Evolutionary conservation across 306 rosid species (phyloP).

Genomic region (Clitoria ternatea): DNA sequence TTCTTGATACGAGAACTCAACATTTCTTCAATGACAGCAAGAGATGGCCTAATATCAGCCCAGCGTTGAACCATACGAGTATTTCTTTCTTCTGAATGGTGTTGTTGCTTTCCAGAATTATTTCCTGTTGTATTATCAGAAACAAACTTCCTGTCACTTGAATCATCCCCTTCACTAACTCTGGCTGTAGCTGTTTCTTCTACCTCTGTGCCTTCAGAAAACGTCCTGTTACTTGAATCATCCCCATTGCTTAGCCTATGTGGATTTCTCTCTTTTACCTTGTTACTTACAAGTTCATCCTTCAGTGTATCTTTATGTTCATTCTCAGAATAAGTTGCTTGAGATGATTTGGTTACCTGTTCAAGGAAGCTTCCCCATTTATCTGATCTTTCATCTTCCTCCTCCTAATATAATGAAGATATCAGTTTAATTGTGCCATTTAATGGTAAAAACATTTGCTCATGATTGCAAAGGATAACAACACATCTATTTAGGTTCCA

Average conservation of each 20-base stretch:
- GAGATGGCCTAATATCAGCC: constrained; percentile 62
- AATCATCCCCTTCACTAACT: constrained; percentile 30
- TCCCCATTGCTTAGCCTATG: constrained; percentile 37
- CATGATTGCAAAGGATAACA: neutral
- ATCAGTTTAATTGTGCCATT: constrained; percentile 17
- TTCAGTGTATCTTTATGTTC: constrained; percentile 34
- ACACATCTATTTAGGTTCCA: neutral
- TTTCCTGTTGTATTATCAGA: constrained; percentile 36
- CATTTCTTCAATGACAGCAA: constrained; percentile 54
- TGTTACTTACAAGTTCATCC: constrained; percentile 40
- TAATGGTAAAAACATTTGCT: constrained; percentile 1
- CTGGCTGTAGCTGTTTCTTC: constrained; percentile 19
- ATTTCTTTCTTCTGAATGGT: constrained; percentile 45
- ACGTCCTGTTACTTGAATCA: constrained; percentile 22
- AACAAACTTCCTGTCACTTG: constrained; percentile 33
- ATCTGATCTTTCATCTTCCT: constrained; percentile 75
- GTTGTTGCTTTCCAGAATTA: constrained; percentile 39
- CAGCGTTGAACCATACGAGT: constrained; percentile 45
- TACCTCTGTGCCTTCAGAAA: constrained; percentile 31
- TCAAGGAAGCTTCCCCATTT: constrained; percentile 78
- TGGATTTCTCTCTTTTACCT: constrained; percentile 32
- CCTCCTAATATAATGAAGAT: constrained; percentile 59
- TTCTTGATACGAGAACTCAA: constrained; percentile 58
- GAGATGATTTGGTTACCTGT: constrained; percentile 39
- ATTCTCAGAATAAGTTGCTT: constrained; percentile 34